Conservation (phyloP, 306 rosid species). For the Quercus robur region DNA sequence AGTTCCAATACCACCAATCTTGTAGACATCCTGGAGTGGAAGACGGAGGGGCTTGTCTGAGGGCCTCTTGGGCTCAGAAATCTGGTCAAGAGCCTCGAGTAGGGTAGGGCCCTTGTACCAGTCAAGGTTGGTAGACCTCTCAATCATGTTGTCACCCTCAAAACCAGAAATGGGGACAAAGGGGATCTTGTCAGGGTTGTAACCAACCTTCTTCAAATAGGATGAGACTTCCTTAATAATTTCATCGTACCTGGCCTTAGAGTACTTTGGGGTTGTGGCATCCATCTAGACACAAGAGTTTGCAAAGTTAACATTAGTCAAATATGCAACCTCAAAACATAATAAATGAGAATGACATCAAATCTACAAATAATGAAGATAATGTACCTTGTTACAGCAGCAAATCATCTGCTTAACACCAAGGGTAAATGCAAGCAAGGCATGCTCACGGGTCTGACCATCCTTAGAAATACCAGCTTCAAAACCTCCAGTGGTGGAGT, state of each 20-base stretch:
- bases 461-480: constrained; percentile 49
- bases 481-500: constrained; percentile 46
- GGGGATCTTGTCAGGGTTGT: constrained; percentile 36
- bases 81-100: constrained; percentile 29
- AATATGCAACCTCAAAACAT: neutral
- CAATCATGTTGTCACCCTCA: constrained; percentile 41
- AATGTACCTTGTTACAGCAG: constrained; percentile 35
- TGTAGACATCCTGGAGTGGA: constrained; percentile 35
- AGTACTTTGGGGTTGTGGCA: constrained; percentile 38
- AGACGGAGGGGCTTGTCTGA: constrained; percentile 36
- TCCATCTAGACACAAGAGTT: constrained; percentile 26
- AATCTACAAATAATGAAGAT: neutral
- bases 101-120: constrained; percentile 43
- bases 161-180: constrained; percentile 42
- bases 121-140: constrained; percentile 36
- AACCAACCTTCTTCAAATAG: constrained; percentile 35
- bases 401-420: constrained; percentile 48
- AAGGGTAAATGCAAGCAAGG: constrained; percentile 45
- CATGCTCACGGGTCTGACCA: constrained; percentile 47
- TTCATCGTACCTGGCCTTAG: constrained; percentile 38
- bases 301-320: neutral
- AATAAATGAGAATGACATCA: neutral
- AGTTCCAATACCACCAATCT: constrained; percentile 45
- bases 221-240: constrained; percentile 34
- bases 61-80: constrained; percentile 35